A percentile compares a stretch with the other conserved stretches of the same genome.
phyloP scores from a whole-genome alignment of 441 rosid species.

The Adansonia gregorii region DNA sequence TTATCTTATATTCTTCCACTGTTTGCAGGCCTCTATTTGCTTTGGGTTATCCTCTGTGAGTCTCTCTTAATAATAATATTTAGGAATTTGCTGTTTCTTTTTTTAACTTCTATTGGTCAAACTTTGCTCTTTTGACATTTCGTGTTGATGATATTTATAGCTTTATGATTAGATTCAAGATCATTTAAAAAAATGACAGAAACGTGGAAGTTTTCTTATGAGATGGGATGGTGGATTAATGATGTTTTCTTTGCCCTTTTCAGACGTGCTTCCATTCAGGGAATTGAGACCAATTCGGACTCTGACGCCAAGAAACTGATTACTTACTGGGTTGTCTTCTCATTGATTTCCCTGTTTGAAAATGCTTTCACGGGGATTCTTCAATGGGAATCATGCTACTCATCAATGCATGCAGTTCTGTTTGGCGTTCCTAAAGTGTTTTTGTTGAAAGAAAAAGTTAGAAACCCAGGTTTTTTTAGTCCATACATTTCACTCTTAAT shows the following conservation, averaged over 20 bases:
- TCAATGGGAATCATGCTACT: constrained; percentile 33
- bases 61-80: not conserved
- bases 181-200: not conserved
- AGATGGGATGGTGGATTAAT: too few species aligned
- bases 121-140: not conserved
- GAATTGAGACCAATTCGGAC: constrained; percentile 35
- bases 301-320: constrained; percentile 35
- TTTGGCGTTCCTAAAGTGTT: not conserved
- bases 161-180: not conserved
- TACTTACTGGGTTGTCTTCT: constrained; percentile 39
- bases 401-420: not conserved
- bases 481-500: too few species aligned
- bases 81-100: not conserved
- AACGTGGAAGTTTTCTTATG: too few species aligned
- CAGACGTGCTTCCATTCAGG: constrained; percentile 40
- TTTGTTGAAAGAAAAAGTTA: too few species aligned
- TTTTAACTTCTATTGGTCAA: not conserved
- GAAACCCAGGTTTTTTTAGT: too few species aligned
- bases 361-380: constrained; percentile 33
- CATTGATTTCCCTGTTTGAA: constrained; percentile 40
- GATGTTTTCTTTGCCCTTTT: not conserved
- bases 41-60: constrained; percentile 43
- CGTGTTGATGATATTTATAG: not conserved
- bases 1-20: too few species aligned
- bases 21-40: constrained; percentile 39